Percentiles rank a stretch among this genome's conserved stretches.
Conservation (phyloP, 179 eudicot genomes). For the Drosera spatulata region DNA sequence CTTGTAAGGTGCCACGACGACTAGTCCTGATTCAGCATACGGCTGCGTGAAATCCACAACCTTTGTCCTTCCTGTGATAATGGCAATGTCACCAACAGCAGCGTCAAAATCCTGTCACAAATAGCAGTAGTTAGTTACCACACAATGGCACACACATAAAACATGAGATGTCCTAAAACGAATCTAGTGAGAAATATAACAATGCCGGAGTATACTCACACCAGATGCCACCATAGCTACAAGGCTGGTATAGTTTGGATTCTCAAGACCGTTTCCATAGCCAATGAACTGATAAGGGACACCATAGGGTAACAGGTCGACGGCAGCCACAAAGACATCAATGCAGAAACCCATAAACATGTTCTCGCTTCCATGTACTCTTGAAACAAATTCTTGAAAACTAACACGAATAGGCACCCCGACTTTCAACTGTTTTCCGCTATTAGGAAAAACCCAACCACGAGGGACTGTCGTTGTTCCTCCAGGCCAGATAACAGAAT, state of each 20-base stretch:
- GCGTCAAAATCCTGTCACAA: conserved; percentile 56
- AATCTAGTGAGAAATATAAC: background rate
- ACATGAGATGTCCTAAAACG: too few relatives aligned
- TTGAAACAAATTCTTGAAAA: conserved; percentile 72
- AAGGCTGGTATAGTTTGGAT: conserved; percentile 73
- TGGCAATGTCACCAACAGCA: conserved; percentile 89
- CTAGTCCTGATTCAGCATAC: conserved; percentile 71
- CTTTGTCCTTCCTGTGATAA: conserved; percentile 65
- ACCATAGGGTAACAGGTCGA: conserved; percentile 66
- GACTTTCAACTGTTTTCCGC: conserved; percentile 52
- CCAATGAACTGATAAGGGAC: conserved; percentile 72
- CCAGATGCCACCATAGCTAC: conserved; percentile 51
- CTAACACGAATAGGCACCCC: conserved; percentile 71
- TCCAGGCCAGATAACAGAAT: conserved; percentile 80
- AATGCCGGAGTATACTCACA: conserved; percentile 31
- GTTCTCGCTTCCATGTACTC: conserved; percentile 34
- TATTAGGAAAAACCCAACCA: conserved; percentile 92
- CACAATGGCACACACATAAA: background rate
- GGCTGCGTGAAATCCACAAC: conserved; percentile 95
- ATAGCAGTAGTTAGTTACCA: too few relatives aligned
- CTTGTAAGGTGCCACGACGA: conserved; percentile 71
- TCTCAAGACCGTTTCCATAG: conserved; percentile 57
- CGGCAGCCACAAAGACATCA: conserved; percentile 81
- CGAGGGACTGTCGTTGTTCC: conserved; percentile 56
- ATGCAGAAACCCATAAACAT: conserved; percentile 73